These are phyloP conservation scores for Aspergillus ibericus DNA, from an alignment of 2,329 filamentous ascomycete species.

Conservation along the genomic window DNA sequence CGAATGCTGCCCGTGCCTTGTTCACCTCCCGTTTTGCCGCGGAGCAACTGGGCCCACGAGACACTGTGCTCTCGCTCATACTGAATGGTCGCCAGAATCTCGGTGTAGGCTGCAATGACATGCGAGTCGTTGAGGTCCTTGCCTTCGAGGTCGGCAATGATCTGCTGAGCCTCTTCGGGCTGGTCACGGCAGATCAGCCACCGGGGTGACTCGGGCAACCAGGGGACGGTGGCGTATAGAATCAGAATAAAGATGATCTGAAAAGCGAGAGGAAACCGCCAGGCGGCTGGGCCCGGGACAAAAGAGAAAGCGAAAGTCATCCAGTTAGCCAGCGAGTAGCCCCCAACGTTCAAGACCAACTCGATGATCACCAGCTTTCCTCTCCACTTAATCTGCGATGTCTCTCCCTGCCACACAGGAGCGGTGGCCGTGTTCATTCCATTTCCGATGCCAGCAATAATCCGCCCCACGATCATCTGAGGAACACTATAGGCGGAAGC, in stretches of 20 bases:
- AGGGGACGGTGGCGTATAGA: slow-evolving; percentile 37
- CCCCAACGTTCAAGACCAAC: slow-evolving; percentile 44
- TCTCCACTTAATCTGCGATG: slow-evolving; percentile 40
- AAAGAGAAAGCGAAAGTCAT: slow-evolving; percentile 26
- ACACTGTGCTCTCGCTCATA: slow-evolving; percentile 13
- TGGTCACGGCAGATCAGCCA: slow-evolving; percentile 32
- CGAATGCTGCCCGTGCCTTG: slow-evolving; percentile 28
- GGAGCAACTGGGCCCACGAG: slow-evolving; percentile 7
- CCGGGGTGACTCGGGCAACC: slow-evolving; percentile 36
- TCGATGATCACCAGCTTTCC: slow-evolving; percentile 59
- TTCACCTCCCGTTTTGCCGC: slow-evolving; percentile 5
- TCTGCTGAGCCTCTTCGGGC: slow-evolving; percentile 45
- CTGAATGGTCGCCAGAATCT: slow-evolving; percentile 5
- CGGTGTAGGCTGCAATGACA: slow-evolving; percentile 32
- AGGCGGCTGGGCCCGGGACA: slow-evolving; percentile 31
- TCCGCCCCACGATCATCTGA: slow-evolving; percentile 53
- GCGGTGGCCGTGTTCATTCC: slow-evolving; percentile 53
- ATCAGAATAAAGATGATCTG: slow-evolving; percentile 50
- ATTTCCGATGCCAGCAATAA: slow-evolving; percentile 51
- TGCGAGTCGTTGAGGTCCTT: slow-evolving; percentile 51
- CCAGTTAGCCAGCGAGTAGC: slow-evolving; percentile 28
- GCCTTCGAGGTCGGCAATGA: slow-evolving; percentile 49
- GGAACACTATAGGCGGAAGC: slow-evolving; percentile 46
- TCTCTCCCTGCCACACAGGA: slow-evolving; percentile 51
- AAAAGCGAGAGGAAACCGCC: slow-evolving; percentile 52